These are phyloP conservation scores for Dicorynia guianensis DNA, from an alignment of 306 rosid species.

Conservation along the genomic window DNA sequence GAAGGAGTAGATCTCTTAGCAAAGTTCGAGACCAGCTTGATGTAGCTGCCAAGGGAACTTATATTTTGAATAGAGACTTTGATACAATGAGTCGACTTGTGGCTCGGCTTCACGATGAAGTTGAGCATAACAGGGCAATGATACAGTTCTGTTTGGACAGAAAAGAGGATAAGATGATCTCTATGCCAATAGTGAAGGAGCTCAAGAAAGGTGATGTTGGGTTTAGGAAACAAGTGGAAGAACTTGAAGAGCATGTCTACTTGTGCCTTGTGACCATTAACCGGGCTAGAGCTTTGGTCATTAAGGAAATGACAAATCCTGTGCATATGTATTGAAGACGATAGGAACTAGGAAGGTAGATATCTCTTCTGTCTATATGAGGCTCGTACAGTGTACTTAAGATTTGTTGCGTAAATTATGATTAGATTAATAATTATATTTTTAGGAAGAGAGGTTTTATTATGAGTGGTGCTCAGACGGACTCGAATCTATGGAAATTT, in stretches of 20 bases:
- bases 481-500: too few species aligned
- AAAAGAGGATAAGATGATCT: conserved; percentile 48
- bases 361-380: neutral
- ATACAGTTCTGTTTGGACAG: conserved; percentile 56
- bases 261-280: conserved; percentile 64
- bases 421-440: conserved; percentile 5
- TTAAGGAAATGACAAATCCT: conserved; percentile 48
- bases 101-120: conserved; percentile 52
- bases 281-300: conserved; percentile 56
- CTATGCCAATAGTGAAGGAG: conserved; percentile 57
- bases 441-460: neutral
- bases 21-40: conserved; percentile 57
- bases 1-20: conserved; percentile 39
- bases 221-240: conserved; percentile 64
- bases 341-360: neutral
- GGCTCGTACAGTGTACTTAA: too few species aligned
- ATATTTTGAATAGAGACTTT: conserved; percentile 59
- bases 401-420: conserved; percentile 5
- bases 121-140: conserved; percentile 56
- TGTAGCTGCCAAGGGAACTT: conserved; percentile 65
- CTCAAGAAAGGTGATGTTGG: conserved; percentile 48
- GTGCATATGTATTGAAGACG: neutral
- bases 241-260: conserved; percentile 66
- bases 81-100: conserved; percentile 66
- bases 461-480: too few species aligned